Percentiles rank a stretch among this genome's conserved stretches.
Conservation (phyloP, 805 yeast genomes). For the Wickerhamiella galacta region DNA sequence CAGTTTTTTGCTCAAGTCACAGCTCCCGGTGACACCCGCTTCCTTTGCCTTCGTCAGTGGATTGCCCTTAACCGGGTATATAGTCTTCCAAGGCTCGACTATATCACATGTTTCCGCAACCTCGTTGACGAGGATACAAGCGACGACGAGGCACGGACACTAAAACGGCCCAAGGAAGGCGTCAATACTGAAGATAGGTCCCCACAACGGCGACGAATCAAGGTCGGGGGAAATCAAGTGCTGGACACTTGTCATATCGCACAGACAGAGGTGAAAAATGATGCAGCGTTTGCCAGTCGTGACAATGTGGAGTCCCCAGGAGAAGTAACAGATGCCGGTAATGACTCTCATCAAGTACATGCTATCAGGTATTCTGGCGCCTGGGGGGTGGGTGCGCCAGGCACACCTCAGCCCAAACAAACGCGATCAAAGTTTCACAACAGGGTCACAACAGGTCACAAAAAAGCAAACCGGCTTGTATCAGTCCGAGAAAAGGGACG, state of each 20-base stretch:
- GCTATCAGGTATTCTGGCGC: too few relatives aligned
- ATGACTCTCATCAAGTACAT: too few relatives aligned
- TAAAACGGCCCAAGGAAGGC: background rate
- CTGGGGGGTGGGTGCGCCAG: slow-evolving; percentile 1
- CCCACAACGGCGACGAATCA: background rate
- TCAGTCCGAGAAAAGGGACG: too few relatives aligned
- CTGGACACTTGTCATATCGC: too few relatives aligned
- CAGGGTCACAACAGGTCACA: slow-evolving; percentile 1
- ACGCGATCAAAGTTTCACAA: slow-evolving; percentile 2
- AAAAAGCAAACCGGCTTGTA: slow-evolving; percentile 2
- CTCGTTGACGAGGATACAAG: background rate
- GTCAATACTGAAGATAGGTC: background rate
- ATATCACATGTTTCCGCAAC: background rate
- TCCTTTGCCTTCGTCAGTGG: slow-evolving; percentile 2
- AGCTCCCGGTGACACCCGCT: background rate
- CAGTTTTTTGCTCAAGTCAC: slow-evolving; percentile 28
- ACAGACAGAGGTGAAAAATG: too few relatives aligned
- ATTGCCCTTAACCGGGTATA: background rate
- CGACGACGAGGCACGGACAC: background rate
- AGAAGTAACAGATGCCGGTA: too few relatives aligned
- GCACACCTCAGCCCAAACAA: slow-evolving; percentile 3
- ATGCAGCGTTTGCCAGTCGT: too few relatives aligned
- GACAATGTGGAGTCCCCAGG: too few relatives aligned
- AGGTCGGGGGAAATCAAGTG: too few relatives aligned
- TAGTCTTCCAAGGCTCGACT: background rate